Percentiles rank a stretch among this genome's conserved stretches.
phyloP scores from a whole-genome alignment of 1,284 basidiomycete species.

The Apiotrichum laibachii region DNA sequence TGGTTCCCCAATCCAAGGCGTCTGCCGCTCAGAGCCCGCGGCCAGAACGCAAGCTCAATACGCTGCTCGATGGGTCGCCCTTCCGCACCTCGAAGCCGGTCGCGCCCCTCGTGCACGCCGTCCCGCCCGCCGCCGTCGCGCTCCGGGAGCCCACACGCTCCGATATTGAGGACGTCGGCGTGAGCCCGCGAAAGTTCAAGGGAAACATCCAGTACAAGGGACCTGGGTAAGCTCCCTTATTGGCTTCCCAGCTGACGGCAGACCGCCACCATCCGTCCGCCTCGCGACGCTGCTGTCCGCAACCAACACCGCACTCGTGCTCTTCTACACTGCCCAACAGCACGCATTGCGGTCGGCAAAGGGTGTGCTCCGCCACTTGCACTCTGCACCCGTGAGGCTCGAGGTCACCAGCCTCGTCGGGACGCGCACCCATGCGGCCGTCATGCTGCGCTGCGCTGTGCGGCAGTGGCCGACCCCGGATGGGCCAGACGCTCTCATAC shows the following conservation, averaged over 20 bases:
- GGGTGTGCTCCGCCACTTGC: constrained; percentile 16
- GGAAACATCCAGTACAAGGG: constrained; percentile 30
- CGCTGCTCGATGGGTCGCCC: neutral
- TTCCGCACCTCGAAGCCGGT: neutral
- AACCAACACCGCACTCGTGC: constrained; percentile 29
- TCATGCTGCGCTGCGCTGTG: constrained; percentile 24
- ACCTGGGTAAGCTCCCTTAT: constrained; percentile 25
- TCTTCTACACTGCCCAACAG: constrained; percentile 45
- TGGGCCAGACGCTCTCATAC: constrained; percentile 5
- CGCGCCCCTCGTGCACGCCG: constrained; percentile 1
- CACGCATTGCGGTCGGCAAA: constrained; percentile 20
- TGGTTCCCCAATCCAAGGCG: too few relatives aligned
- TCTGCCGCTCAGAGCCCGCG: too few relatives aligned
- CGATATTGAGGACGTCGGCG: constrained; percentile 37
- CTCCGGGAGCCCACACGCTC: constrained; percentile 7
- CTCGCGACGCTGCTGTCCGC: constrained; percentile 23
- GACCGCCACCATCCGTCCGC: constrained; percentile 20
- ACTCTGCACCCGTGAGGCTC: constrained; percentile 15
- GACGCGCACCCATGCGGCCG: constrained; percentile 24
- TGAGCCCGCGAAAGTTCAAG: constrained; percentile 37
- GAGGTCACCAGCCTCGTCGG: neutral
- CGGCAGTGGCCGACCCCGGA: neutral
- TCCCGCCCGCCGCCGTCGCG: constrained; percentile 5
- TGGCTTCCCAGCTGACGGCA: constrained; percentile 2
- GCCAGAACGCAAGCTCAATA: too few relatives aligned